These are phyloP conservation scores for Trametes cinnabarina DNA, from an alignment of 768 basidiomycete genomes.

Conservation along the genomic window DNA sequence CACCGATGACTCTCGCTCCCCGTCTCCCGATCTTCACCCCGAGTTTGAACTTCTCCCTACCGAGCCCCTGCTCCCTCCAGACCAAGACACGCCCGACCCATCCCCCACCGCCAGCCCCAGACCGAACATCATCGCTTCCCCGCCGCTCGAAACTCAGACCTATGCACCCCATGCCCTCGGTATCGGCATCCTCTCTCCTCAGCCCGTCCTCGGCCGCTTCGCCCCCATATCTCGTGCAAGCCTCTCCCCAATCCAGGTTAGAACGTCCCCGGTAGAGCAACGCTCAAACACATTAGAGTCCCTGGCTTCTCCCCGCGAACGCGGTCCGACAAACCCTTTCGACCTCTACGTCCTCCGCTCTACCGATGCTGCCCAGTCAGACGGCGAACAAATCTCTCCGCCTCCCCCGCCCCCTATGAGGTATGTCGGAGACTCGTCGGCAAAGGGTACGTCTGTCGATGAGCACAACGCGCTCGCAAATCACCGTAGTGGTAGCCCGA, in stretches of 20 bases:
- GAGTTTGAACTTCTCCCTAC: conserved; percentile 7
- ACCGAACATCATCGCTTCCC: conserved; percentile 11
- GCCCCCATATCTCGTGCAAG: conserved; percentile 19
- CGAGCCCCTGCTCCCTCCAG: conserved; percentile 2
- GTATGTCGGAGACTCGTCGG: conserved; percentile 13
- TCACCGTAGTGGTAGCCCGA: conserved; percentile 9
- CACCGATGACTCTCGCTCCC: conserved; percentile 23
- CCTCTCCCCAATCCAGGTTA: conserved; percentile 15
- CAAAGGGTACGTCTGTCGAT: conserved; percentile 4
- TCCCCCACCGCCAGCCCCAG: conserved; percentile 14
- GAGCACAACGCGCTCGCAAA: conserved; percentile 15
- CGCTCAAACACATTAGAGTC: conserved; percentile 20
- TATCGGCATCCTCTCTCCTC: conserved; percentile 26
- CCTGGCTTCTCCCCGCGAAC: conserved; percentile 4
- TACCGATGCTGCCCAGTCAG: conserved; percentile 5
- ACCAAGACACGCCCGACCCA: conserved; percentile 10
- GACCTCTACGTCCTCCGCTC: conserved; percentile 1
- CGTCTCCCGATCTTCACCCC: conserved; percentile 20
- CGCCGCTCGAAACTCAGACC: conserved; percentile 18
- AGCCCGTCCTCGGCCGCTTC: conserved; percentile 24
- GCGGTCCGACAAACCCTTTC: conserved; percentile 5
- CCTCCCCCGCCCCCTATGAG: conserved; percentile 12
- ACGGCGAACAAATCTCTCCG: conserved; percentile 3
- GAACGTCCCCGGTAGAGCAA: conserved; percentile 17
- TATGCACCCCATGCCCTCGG: conserved; percentile 27